Evolutionary conservation across 2,329 filamentous ascomycete species (phyloP), one percentile per base, ranked within the genome.

Genomic region (Anisogramma anomala): DNA sequence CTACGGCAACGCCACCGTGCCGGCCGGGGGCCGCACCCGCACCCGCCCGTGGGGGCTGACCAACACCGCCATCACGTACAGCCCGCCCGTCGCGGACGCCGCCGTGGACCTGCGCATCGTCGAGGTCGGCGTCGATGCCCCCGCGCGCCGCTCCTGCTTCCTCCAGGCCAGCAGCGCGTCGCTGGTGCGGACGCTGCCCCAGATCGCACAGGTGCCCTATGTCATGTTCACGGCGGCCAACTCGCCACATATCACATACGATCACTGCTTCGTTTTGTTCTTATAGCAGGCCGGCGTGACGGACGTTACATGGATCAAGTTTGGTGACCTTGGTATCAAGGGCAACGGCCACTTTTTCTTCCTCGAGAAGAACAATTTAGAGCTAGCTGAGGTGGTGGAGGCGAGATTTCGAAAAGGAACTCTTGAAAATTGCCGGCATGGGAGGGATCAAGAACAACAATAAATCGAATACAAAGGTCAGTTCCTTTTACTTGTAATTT

Each of bases 271-370:
- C 11, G 6, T 40, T 5, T 40, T 15, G 13, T 40, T 26, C n/a
- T 28, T 40, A 8, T n/a, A 33, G 1, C 38, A 40, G 4, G 30
- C 30, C 7, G 38, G 31, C 11, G 38, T 40, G 15, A 20, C n/a
- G 13, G 22, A 40, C 9, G 22, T 40, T 13, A 40, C 14, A 3
- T 40, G 38, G 31, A 32, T 40, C 3, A 40, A 40, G 7, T 40
- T 40, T 9, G 22, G 38, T 3, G 38, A 40, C 1, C 8, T 34
- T 2, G 38, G 38, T 6, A n/a, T 40, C 5, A 13, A 11, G 15
- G 38, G 38, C 5, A 40, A 40, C 5, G 38, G 38, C 3, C 38
- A 34, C 22, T 40, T 34, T 22, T 40, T 40, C 38, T 40, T 14
- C 13, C 4, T 34, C 13, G 38, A 40, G 9, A 22, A 40, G 13